Evolutionary conservation across 352 stramenopile species (phyloP), one percentile per base, ranked within the genome.

Genomic region (Globisporangium uncinulatum): DNA sequence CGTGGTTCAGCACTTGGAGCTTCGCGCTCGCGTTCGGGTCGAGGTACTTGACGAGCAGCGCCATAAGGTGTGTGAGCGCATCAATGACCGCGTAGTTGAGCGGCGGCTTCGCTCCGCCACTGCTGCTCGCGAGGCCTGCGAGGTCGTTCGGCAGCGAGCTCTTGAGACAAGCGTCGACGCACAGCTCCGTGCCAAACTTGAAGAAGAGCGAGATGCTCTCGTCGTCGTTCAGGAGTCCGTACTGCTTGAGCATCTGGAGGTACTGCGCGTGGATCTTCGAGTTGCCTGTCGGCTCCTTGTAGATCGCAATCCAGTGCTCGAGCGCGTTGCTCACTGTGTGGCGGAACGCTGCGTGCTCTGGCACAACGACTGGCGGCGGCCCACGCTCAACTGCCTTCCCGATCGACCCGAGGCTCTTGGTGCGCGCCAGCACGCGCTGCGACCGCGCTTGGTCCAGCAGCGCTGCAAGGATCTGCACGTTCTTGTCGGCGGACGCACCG

Each of bases 131-230:
- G 19, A 81, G 57, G 0, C 69, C 43, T 57, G 63, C 65, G 31
- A 67, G 63, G 58, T 71, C 57, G 37, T 59, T 70, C 37, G 72
- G 66, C 20, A 80, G 68, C 13, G 79, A 76, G 42, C 68, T 93
- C 74, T 99, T 99, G 20, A 97, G 61, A 51, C 95, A 98, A 20
- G 95, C 94, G 62, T 99, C 96, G 21, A 99, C 91, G 49, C 97
- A 98, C n/a, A 99, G 69, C 64, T 98, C 93, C 8, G 89, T 97
- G 20, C 94, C 86, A 51, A 99, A 90, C 55, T 97, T 92, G 71
- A 99, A 96, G 67, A 99, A 99, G 15, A 97, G 79, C 62, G 98
- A 97, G 41, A 97, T 98, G 53, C 93, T 94, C 65, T 99, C 96
- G 62, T 99, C 96, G 56, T 94, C 92, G 59, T 95, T 97, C 47